These are phyloP conservation scores for Coniochaeta sp. DNA, from an alignment of 2,329 filamentous ascomycete species.

Conservation along the genomic window DNA sequence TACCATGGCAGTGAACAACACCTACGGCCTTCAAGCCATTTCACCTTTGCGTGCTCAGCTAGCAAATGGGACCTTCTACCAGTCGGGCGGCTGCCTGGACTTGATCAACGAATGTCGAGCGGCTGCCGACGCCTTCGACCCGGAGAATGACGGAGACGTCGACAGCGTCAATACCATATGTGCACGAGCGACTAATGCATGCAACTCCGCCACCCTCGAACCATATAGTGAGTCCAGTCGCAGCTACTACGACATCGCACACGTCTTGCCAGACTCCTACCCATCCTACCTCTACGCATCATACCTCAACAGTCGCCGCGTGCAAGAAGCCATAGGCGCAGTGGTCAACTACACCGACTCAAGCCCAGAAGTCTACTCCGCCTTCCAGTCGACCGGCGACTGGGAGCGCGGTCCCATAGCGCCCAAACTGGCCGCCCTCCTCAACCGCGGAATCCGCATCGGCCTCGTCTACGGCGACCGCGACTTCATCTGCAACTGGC, in stretches of 20 bases:
- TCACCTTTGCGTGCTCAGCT: slow-evolving; percentile 40
- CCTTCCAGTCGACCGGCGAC: slow-evolving; percentile 47
- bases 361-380: slow-evolving; percentile 35
- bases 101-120: slow-evolving; percentile 44
- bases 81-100: slow-evolving; percentile 43
- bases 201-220: slow-evolving; percentile 46
- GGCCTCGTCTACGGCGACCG: slow-evolving; percentile 63
- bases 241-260: slow-evolving; percentile 55
- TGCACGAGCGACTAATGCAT: slow-evolving; percentile 44
- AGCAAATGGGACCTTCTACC: slow-evolving; percentile 35
- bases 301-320: slow-evolving; percentile 52
- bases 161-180: slow-evolving; percentile 37
- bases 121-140: slow-evolving; percentile 29
- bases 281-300: slow-evolving; percentile 53
- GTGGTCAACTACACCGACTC: slow-evolving; percentile 50
- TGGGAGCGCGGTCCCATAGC: slow-evolving; percentile 57
- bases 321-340: slow-evolving; percentile 54
- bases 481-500: slow-evolving; percentile 60
- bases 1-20: slow-evolving; percentile 53
- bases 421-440: slow-evolving; percentile 49
- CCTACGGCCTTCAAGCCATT: slow-evolving; percentile 55
- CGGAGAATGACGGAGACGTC: slow-evolving; percentile 29
- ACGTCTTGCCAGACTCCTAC: slow-evolving; percentile 49
- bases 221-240: slow-evolving; percentile 49
- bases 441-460: slow-evolving; percentile 57